A percentile compares a stretch with the other conserved stretches of the same genome.
Evolutionary conservation across 2,329 filamentous ascomycete genomes (phyloP).

Genomic region (Byssochlamys sp.): DNA sequence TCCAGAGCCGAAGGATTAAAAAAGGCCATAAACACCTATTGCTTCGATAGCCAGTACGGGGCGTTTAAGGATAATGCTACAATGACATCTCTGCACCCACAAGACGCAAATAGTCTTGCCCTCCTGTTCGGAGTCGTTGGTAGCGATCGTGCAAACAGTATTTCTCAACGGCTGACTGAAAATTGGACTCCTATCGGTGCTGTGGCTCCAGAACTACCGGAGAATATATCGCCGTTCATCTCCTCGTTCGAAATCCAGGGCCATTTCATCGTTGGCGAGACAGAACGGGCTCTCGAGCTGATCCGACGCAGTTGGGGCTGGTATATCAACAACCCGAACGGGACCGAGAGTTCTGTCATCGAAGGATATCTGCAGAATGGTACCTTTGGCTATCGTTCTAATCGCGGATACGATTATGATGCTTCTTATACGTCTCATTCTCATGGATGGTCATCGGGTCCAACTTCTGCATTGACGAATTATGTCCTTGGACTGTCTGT

Average conservation of each 20-base stretch:
- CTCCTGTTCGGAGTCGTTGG: constrained; percentile 41
- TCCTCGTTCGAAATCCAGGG: constrained; percentile 51
- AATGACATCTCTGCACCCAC: constrained; percentile 44
- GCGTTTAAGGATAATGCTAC: constrained; percentile 49
- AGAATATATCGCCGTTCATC: constrained; percentile 51
- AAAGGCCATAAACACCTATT: constrained; percentile 37
- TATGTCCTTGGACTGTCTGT: constrained; percentile 38
- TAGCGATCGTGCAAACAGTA: constrained; percentile 25
- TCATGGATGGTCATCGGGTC: constrained; percentile 37
- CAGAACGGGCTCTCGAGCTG: constrained; percentile 46
- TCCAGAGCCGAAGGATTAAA: constrained; percentile 34
- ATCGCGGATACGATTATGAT: constrained; percentile 44
- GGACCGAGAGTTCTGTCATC: constrained; percentile 50
- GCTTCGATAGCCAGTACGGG: constrained; percentile 41
- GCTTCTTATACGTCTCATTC: constrained; percentile 34
- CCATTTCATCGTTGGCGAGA: constrained; percentile 41
- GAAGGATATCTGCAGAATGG: constrained; percentile 51
- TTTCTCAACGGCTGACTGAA: constrained; percentile 37
- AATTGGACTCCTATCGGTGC: constrained; percentile 51
- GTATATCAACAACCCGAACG: constrained; percentile 49
- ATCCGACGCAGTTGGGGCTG: constrained; percentile 52
- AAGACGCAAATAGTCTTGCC: constrained; percentile 52
- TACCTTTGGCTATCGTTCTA: constrained; percentile 47
- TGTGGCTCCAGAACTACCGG: constrained; percentile 46
- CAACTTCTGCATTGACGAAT: constrained; percentile 35